Percentiles rank a stretch among this genome's conserved stretches.
Evolutionary conservation across 2,329 filamentous ascomycete species (phyloP).

Genomic region (Coniella vitis): DNA sequence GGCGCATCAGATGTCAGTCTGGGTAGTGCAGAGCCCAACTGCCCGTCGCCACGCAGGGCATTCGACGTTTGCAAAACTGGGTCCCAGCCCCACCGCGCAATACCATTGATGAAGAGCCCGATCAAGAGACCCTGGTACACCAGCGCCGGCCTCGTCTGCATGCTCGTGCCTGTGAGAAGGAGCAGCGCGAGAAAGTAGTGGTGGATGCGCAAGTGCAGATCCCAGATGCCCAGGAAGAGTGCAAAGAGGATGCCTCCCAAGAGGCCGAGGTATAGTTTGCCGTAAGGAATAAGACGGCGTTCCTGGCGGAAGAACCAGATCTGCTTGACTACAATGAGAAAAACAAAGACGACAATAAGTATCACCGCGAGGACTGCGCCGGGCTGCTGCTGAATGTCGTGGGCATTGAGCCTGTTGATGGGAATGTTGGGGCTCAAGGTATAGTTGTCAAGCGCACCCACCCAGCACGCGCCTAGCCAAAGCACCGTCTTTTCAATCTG

Average conservation of each 20-base stretch:
- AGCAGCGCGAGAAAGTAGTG: constrained; percentile 89
- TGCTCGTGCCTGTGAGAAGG: constrained; percentile 77
- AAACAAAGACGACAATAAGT: constrained; percentile 65
- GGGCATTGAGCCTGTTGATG: constrained; percentile 82
- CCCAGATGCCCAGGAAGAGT: constrained; percentile 55
- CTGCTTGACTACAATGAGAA: constrained; percentile 64
- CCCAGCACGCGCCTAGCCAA: constrained; percentile 86
- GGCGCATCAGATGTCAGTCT: constrained; percentile 35
- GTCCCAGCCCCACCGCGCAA: constrained; percentile 91
- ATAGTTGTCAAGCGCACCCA: constrained; percentile 88
- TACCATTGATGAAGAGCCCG: constrained; percentile 88
- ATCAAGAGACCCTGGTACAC: constrained; percentile 85
- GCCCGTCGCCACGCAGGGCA: constrained; percentile 63
- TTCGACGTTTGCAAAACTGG: constrained; percentile 76
- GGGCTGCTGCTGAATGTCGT: constrained; percentile 83
- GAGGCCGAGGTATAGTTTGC: constrained; percentile 70
- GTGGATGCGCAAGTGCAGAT: constrained; percentile 79
- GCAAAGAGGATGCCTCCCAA: constrained; percentile 60
- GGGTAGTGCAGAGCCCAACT: constrained; percentile 56
- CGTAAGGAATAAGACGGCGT: constrained; percentile 69
- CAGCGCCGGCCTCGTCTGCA: constrained; percentile 79
- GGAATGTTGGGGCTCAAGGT: constrained; percentile 84
- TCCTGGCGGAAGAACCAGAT: constrained; percentile 82
- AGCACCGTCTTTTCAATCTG: constrained; percentile 86
- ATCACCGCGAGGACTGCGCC: constrained; percentile 79